These are phyloP conservation scores for Colletotrichum falcatum DNA, from an alignment of 2,329 filamentous ascomycete species.

Conservation along the genomic window DNA sequence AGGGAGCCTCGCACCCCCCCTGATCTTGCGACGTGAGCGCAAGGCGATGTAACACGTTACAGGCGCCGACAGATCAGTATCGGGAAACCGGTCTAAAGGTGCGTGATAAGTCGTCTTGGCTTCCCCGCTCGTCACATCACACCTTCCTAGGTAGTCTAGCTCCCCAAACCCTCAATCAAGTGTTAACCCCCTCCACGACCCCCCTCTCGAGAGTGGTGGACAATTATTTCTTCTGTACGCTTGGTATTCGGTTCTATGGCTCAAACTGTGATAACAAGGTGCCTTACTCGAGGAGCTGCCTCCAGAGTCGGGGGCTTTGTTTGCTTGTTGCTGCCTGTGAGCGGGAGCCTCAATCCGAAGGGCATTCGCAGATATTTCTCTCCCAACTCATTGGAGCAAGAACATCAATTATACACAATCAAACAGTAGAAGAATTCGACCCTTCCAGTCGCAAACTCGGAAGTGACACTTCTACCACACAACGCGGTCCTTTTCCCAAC, in stretches of 20 bases:
- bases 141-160: conserved; percentile 18
- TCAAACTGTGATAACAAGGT: too few relatives aligned
- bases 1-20: neutral
- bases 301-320: too few relatives aligned
- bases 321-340: too few relatives aligned
- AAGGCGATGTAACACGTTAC: neutral
- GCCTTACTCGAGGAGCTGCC: neutral
- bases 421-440: too few relatives aligned
- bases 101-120: conserved; percentile 5
- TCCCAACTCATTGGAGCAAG: neutral
- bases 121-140: conserved; percentile 10
- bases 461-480: too few relatives aligned
- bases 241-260: neutral
- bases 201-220: neutral
- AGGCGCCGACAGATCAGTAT: neutral
- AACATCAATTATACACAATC: too few relatives aligned
- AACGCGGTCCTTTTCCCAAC: too few relatives aligned
- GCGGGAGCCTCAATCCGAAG: too few relatives aligned
- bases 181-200: neutral
- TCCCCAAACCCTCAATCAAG: neutral
- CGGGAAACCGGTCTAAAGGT: neutral
- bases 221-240: neutral
- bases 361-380: neutral
- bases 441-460: too few relatives aligned
- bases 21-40: neutral